Percentiles rank a stretch among this genome's conserved stretches.
Conservation (phyloP, 2,329 filamentous ascomycete species). For the Pseudogymnoascus sp. region DNA sequence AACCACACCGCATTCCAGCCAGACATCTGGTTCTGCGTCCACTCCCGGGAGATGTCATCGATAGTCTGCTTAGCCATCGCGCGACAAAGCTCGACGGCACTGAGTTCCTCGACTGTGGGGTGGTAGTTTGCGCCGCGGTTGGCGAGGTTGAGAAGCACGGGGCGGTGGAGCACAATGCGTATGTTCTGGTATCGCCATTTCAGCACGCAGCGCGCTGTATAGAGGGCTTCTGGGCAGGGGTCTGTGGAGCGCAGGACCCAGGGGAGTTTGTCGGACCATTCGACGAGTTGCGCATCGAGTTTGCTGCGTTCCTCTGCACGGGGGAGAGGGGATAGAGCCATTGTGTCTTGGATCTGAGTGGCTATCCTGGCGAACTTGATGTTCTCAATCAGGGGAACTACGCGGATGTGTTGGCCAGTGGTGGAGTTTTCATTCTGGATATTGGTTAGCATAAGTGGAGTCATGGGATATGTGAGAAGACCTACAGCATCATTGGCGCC, state of each 20-base stretch:
- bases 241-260: slow-evolving; percentile 57
- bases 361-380: slow-evolving; percentile 75
- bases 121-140: slow-evolving; percentile 21
- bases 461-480: neutral
- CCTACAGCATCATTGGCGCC: slow-evolving; percentile 26
- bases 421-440: slow-evolving; percentile 29
- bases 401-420: slow-evolving; percentile 55
- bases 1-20: slow-evolving; percentile 81
- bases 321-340: slow-evolving; percentile 62
- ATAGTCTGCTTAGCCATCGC: slow-evolving; percentile 64
- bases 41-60: slow-evolving; percentile 63
- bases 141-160: slow-evolving; percentile 61
- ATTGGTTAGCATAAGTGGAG: slow-evolving; percentile 12
- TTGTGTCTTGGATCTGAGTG: slow-evolving; percentile 67
- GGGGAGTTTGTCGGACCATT: slow-evolving; percentile 66
- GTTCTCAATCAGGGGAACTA: slow-evolving; percentile 67
- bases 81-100: slow-evolving; percentile 61
- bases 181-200: slow-evolving; percentile 77
- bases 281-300: slow-evolving; percentile 61
- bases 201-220: slow-evolving; percentile 66
- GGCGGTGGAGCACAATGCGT: slow-evolving; percentile 67
- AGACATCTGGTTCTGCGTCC: slow-evolving; percentile 65
- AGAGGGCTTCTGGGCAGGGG: slow-evolving; percentile 62
- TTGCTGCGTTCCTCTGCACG: slow-evolving; percentile 58
- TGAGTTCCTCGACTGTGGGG: slow-evolving; percentile 52